Evolutionary conservation across 129 eudicot genomes (phyloP), one percentile per base, ranked within the genome.

Genomic region (Gnaphalium uliginosum): DNA sequence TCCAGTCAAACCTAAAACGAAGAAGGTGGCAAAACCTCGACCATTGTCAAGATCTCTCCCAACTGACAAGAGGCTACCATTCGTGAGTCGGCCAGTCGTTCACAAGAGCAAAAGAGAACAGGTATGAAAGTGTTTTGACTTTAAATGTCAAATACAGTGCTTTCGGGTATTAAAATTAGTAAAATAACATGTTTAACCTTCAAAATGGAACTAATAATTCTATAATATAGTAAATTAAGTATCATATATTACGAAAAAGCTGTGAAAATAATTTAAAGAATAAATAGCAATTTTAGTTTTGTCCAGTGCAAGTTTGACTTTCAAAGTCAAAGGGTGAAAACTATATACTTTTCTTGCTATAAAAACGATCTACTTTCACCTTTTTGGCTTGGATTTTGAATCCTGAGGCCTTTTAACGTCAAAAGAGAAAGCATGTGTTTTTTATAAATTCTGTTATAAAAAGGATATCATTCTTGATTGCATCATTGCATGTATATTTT

Each of bases 91-190:
- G 65, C 75, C 85, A 5, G 76, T 75, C 63, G 75, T 64, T 72
- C 86, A 81, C 26, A 90, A 90, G 86, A 84, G 89, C 90, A 89
- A 88, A 84, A 72, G 87, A 22, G 83, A 87, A 66, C 86, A 86
- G 97, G 99, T 94, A 91, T 61, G 62, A 29, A 26, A 65, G 32
- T 6, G 32, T 21, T 50, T 29, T 8, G 51, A 41, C 59, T 65
- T 46, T 33, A 2, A 72, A 10, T 59, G 17, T 26, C 33, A 6
- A 23, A 68, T 10, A 23, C 6, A 68, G 37, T 15, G 27, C 18
- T 30, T 69, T 23, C 27, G 10, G 14, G 25, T 13, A 43, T 68
- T 41, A 24, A 68, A 21, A 0, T 23, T 43, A 41, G 11, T 22
- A 1, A 5, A n/a, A 0, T 0, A 26, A 46, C 22, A 8, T 23